These are phyloP conservation scores for Russula sp. DNA, from an alignment of 768 basidiomycete species.

Conservation along the genomic window DNA sequence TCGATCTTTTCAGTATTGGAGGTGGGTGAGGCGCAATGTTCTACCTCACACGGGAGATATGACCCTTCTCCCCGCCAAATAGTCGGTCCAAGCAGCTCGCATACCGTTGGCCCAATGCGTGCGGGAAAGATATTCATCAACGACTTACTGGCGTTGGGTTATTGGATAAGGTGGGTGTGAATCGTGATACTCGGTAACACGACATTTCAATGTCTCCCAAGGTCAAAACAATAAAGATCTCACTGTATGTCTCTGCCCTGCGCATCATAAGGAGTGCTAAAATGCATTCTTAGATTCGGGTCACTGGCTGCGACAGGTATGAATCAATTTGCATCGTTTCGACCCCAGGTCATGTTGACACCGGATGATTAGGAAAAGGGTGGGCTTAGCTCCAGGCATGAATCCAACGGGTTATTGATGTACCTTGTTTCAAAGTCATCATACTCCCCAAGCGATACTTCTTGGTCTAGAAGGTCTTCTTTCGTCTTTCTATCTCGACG, in stretches of 20 bases:
- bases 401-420: not conserved
- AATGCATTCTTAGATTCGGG: conserved; percentile 59
- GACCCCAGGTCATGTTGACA: conserved; percentile 18
- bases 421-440: conserved; percentile 51
- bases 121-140: conserved; percentile 85
- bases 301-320: conserved; percentile 88
- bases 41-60: not conserved
- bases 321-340: conserved; percentile 22
- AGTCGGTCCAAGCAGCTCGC: conserved; percentile 61
- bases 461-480: conserved; percentile 66
- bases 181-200: not conserved
- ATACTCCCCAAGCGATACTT: conserved; percentile 83
- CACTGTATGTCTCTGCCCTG: conserved; percentile 51
- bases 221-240: conserved; percentile 81
- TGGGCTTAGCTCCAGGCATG: conserved; percentile 37
- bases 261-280: conserved; percentile 8
- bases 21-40: conserved; percentile 46
- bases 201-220: conserved; percentile 34
- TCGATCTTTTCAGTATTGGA: conserved; percentile 90
- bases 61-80: not conserved
- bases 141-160: conserved; percentile 67
- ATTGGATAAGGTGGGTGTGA: conserved; percentile 57
- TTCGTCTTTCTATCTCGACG: not conserved
- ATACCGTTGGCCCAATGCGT: conserved; percentile 84
- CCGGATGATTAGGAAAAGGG: conserved; percentile 63